Evolutionary conservation across 2,329 filamentous ascomycete genomes (phyloP), one percentile per base, ranked within the genome.

Genomic region (Ophiostoma himal-ulmi): DNA sequence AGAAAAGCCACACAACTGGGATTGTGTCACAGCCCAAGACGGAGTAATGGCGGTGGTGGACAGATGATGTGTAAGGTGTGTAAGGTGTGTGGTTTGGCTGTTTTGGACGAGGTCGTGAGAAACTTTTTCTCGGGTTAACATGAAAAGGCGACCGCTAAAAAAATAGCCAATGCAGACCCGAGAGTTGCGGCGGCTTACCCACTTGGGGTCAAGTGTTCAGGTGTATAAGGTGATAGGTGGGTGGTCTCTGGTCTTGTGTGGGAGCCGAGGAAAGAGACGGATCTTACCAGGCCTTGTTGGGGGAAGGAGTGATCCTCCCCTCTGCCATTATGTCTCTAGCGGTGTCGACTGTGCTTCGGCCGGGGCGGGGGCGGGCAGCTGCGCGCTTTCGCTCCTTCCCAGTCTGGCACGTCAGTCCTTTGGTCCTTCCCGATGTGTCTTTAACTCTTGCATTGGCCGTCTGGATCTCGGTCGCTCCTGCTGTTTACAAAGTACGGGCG

Each of bases 191-290:
- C n/a, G 20, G 60, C 48, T n/a, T 65, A 67, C 65, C 37, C 65
- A 67, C 65, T 37, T 41, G n/a, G 20, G 36, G 57, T 62, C 30
- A 66, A 60, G 70, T 69, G 36, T 57, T 65, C 57, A 62, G 57
- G 69, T 69, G 64, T 52, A 52, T 64, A 68, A 37, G 68, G 48
- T 68, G 65, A 44, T 62, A 44, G 57, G 57, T 37, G 17, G 57
- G 39, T 30, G 52, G 48, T 65, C 36, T 66, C 71, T 62, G 22
- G 11, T 8, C 41, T 41, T 26, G 52, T 68, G 62, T 44, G 37
- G 60, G 57, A 69, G 65, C 70, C 72, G 70, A 72, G 70, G 69
- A 71, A 73, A 73, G 69, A 48, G 69, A 39, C 69, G 65, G 54
- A 70, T 71, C 64, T 68, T 68, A 54, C 34, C 62, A 66, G 62